These are phyloP conservation scores for Tilletia setariae DNA, from an alignment of 1,284 basidiomycete genomes.

Conservation along the genomic window DNA sequence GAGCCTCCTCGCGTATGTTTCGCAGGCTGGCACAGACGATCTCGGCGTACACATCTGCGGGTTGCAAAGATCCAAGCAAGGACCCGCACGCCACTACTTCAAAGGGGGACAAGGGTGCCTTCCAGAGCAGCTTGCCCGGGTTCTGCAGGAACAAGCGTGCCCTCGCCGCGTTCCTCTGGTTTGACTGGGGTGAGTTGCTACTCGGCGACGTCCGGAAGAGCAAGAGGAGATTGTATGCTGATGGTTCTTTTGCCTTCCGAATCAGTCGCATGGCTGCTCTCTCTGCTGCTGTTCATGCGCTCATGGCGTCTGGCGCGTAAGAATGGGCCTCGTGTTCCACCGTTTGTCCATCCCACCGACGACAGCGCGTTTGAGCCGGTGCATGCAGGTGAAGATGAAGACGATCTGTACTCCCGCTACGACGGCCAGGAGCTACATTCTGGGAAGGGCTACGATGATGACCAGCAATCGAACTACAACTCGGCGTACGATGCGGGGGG, in stretches of 20 bases:
- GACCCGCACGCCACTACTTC: slow-evolving; percentile 37
- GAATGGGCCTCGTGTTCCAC: slow-evolving; percentile 47
- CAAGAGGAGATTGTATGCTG: background rate
- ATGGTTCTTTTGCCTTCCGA: background rate
- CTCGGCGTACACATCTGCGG: slow-evolving; percentile 39
- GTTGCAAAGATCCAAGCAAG: slow-evolving; percentile 40
- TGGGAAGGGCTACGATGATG: slow-evolving; percentile 6
- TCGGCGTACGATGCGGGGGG: background rate
- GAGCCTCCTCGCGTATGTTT: too few relatives aligned
- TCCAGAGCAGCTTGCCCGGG: slow-evolving; percentile 31
- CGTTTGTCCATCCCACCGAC: slow-evolving; percentile 43
- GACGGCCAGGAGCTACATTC: slow-evolving; percentile 1
- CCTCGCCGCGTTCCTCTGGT: slow-evolving; percentile 45
- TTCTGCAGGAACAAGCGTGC: slow-evolving; percentile 48
- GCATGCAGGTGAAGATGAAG: slow-evolving; percentile 25
- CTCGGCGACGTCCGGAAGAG: background rate
- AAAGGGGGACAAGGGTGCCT: slow-evolving; percentile 31
- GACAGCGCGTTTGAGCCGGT: slow-evolving; percentile 46
- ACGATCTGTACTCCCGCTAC: slow-evolving; percentile 18
- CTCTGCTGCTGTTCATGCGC: slow-evolving; percentile 39
- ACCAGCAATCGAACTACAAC: background rate
- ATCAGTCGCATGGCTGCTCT: slow-evolving; percentile 32
- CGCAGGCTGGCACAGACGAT: slow-evolving; percentile 38
- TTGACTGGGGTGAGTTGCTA: slow-evolving; percentile 31
- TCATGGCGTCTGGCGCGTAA: slow-evolving; percentile 44